Evolutionary conservation across 2,329 filamentous ascomycete species (phyloP).

Genomic region (Colletotrichum brevisporum): DNA sequence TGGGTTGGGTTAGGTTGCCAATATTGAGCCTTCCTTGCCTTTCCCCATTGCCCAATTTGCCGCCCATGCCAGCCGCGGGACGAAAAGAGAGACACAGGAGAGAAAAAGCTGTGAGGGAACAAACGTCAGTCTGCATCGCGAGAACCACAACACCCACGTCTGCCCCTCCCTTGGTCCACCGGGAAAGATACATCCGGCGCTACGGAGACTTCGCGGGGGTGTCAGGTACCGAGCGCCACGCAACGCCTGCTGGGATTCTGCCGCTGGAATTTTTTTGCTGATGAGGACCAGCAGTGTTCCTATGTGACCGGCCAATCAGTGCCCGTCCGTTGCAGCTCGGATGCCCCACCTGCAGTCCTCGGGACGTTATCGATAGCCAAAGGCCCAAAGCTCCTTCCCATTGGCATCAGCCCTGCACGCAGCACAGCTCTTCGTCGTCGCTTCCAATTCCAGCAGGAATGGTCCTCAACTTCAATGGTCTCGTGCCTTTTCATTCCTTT

Average conservation of each 20-base stretch:
- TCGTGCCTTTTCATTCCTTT: not conserved
- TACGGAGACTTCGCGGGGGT: not conserved
- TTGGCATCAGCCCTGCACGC: no score
- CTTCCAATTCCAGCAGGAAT: not conserved
- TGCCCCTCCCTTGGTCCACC: conserved; percentile 10
- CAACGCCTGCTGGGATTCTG: conserved; percentile 7
- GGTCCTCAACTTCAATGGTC: conserved; percentile 1
- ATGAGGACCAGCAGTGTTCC: conserved; percentile 21
- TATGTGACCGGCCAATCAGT: conserved; percentile 15
- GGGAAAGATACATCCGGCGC: conserved; percentile 8
- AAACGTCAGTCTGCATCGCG: conserved; percentile 22
- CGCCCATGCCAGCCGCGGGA: not conserved
- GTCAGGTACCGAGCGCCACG: conserved; percentile 18
- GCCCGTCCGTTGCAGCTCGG: conserved; percentile 18
- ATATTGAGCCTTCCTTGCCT: not conserved
- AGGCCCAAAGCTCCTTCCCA: conserved; percentile 31
- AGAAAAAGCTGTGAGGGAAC: conserved; percentile 29
- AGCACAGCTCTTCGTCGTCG: conserved; percentile 3
- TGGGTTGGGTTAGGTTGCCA: conserved; percentile 19
- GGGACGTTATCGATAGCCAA: conserved; percentile 37
- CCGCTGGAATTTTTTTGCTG: conserved; percentile 27
- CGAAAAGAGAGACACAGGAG: not conserved
- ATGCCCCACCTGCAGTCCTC: conserved; percentile 26
- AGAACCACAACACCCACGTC: not conserved
- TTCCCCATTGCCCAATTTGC: not conserved